A percentile compares a stretch with the other conserved stretches of the same genome.
phyloP scores from a whole-genome alignment of 2,329 filamentous ascomycete genomes.

The Ilyonectria mors-panacis region DNA sequence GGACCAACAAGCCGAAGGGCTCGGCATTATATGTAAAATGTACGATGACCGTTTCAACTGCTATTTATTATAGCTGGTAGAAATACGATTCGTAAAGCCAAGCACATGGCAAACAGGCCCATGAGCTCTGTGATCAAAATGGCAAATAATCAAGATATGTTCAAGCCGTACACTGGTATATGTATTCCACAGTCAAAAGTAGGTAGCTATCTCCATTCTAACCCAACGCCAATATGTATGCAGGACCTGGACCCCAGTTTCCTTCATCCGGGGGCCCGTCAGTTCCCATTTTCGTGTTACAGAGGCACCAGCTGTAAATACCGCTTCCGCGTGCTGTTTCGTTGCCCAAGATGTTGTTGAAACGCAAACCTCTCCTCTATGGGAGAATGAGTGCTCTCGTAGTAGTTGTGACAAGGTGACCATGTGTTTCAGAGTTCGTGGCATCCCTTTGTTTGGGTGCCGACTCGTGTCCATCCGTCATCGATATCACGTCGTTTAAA shows the following conservation, averaged over 20 bases:
- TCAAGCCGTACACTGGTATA: slow-evolving; percentile 35
- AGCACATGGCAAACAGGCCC: background rate
- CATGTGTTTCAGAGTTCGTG: background rate
- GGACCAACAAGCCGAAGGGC: background rate
- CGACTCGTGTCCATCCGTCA: slow-evolving; percentile 26
- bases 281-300: slow-evolving; percentile 39
- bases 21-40: too few species aligned
- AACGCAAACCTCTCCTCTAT: background rate
- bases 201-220: slow-evolving; percentile 41
- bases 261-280: slow-evolving; percentile 22
- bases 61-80: background rate
- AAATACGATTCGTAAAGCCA: background rate
- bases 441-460: background rate
- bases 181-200: slow-evolving; percentile 29
- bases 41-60: background rate
- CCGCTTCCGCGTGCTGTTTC: slow-evolving; percentile 35
- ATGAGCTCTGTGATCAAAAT: background rate
- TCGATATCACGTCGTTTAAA: slow-evolving; percentile 36
- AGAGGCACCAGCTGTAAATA: slow-evolving; percentile 34
- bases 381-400: slow-evolving; percentile 4
- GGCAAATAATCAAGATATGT: slow-evolving; percentile 4
- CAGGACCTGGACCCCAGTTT: slow-evolving; percentile 21
- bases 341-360: slow-evolving; percentile 13
- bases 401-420: slow-evolving; percentile 3
- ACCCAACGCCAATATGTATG: slow-evolving; percentile 48